phyloP scores from a whole-genome alignment of 352 stramenopile species.

The Globisporangium echinulatum region DNA sequence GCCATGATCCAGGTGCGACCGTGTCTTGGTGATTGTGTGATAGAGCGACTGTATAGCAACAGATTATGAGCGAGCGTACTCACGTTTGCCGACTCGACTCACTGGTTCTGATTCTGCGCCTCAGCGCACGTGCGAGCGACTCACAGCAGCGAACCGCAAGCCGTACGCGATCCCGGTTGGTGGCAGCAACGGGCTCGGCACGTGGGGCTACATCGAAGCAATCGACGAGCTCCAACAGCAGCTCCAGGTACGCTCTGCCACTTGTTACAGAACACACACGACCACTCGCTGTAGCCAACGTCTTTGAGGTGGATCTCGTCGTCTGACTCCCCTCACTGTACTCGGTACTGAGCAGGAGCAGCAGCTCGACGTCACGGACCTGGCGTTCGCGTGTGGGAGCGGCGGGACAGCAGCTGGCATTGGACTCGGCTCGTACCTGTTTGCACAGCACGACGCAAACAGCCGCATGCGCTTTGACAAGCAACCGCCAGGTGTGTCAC shows the following conservation, averaged over 20 bases:
- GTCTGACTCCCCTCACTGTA: too few species aligned
- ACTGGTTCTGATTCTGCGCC: neutral
- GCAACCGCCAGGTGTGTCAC: constrained; percentile 20
- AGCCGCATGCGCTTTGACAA: constrained; percentile 29
- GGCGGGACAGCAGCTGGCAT: constrained; percentile 76
- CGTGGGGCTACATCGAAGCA: constrained; percentile 91
- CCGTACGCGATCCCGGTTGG: constrained; percentile 83
- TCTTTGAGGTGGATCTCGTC: too few species aligned
- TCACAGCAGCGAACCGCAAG: constrained; percentile 43
- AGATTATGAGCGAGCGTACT: neutral
- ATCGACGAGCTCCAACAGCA: constrained; percentile 87
- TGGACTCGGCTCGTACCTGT: constrained; percentile 65
- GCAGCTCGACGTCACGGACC: constrained; percentile 53
- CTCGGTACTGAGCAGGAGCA: constrained; percentile 15
- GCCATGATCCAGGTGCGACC: constrained; percentile 66
- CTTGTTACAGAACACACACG: too few species aligned
- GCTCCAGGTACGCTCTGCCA: constrained; percentile 23
- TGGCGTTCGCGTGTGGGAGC: constrained; percentile 83
- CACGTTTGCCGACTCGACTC: neutral
- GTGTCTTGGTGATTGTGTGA: too few species aligned
- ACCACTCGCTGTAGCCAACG: too few species aligned
- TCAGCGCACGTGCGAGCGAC: constrained; percentile 54
- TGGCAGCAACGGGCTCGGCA: constrained; percentile 90
- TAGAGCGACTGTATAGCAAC: too few species aligned
- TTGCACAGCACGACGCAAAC: constrained; percentile 19